Conservation (phyloP, 2,329 filamentous ascomycete genomes). For the Xylariaceae sp. region DNA sequence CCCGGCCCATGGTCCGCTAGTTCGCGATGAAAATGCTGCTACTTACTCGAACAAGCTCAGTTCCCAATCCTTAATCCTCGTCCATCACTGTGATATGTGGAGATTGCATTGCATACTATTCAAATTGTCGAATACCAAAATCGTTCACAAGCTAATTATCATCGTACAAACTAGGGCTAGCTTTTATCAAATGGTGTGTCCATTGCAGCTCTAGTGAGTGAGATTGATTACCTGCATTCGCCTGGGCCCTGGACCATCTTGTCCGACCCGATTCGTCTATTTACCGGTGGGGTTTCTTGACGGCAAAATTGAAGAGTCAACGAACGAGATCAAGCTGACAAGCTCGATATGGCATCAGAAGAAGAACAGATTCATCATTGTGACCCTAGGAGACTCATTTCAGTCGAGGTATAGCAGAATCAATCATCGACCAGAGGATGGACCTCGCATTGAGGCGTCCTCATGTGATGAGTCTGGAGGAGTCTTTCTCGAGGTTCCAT, state of each 20-base stretch:
- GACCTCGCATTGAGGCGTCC: conserved; percentile 26
- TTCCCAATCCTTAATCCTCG: not conserved
- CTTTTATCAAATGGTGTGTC: not conserved
- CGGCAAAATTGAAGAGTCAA: conserved; percentile 18
- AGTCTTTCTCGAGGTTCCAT: conserved; percentile 20
- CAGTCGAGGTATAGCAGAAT: conserved; percentile 24
- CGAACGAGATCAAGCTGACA: too few species aligned
- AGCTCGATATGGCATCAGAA: conserved; percentile 15
- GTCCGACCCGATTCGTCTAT: conserved; percentile 25
- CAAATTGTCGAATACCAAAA: conserved; percentile 18
- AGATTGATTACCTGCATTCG: conserved; percentile 29
- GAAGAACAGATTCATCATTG: conserved; percentile 22
- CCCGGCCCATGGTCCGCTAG: conserved; percentile 23
- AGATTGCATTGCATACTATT: too few species aligned
- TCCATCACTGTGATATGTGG: conserved; percentile 17
- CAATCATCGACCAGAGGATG: conserved; percentile 23
- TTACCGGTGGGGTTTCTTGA: conserved; percentile 14
- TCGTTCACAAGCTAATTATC: conserved; percentile 21
- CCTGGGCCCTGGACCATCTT: conserved; percentile 12
- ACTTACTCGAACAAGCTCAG: conserved; percentile 7
- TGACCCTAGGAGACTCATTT: conserved; percentile 22
- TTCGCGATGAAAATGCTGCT: conserved; percentile 6
- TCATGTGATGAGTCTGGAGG: conserved; percentile 29
- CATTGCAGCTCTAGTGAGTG: conserved; percentile 15
- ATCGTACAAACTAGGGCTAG: conserved; percentile 10